Conservation (phyloP, 352 stramenopile species). For the Pythium utonaiense region DNA sequence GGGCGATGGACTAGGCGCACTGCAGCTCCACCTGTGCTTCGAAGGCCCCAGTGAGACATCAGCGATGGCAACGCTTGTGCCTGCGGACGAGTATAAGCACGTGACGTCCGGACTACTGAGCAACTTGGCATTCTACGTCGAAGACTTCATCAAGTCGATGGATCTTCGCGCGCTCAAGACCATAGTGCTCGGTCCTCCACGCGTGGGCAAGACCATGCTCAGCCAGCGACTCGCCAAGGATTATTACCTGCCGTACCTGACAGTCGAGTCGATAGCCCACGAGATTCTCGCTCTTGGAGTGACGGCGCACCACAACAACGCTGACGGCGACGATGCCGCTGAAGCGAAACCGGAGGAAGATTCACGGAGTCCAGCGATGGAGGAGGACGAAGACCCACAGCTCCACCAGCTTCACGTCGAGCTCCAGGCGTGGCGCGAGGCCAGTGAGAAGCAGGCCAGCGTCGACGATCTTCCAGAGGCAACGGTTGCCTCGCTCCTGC, state of each 20-base stretch:
- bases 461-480: slow-evolving; percentile 32
- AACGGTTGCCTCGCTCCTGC: slow-evolving; percentile 43
- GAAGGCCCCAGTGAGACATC: slow-evolving; percentile 36
- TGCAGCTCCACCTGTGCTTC: slow-evolving; percentile 77
- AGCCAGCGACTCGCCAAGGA: slow-evolving; percentile 49
- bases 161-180: slow-evolving; percentile 71
- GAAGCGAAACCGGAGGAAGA: slow-evolving; percentile 21
- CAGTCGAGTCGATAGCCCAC: slow-evolving; percentile 36
- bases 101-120: slow-evolving; percentile 53
- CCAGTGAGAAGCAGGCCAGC: slow-evolving; percentile 16
- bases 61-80: slow-evolving; percentile 53
- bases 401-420: slow-evolving; percentile 40
- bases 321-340: not conserved
- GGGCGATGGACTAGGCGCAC: slow-evolving; percentile 33
- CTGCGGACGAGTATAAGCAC: slow-evolving; percentile 65
- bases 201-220: slow-evolving; percentile 60
- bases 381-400: slow-evolving; percentile 24
- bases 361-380: slow-evolving; percentile 7
- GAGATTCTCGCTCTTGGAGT: slow-evolving; percentile 33
- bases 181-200: slow-evolving; percentile 65
- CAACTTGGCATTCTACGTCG: slow-evolving; percentile 60
- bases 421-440: slow-evolving; percentile 30
- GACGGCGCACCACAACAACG: slow-evolving; percentile 9
- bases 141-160: slow-evolving; percentile 72
- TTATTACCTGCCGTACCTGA: slow-evolving; percentile 73